Evolutionary conservation across 2,329 filamentous ascomycete species (phyloP).

Genomic region (Grosmannia serpens): DNA sequence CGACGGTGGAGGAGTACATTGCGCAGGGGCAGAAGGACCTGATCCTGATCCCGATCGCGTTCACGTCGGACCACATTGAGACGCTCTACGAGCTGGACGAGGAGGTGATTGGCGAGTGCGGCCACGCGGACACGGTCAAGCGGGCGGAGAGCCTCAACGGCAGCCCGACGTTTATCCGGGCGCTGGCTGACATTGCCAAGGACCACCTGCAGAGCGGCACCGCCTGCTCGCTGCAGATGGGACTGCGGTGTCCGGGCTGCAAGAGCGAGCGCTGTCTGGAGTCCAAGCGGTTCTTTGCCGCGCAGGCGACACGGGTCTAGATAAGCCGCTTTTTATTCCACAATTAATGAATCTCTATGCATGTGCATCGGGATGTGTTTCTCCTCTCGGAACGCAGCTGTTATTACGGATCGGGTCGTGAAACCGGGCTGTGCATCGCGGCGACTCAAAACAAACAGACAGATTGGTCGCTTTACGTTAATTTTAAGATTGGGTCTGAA

Average conservation of each 20-base stretch:
- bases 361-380: not conserved
- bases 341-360: too few relatives aligned
- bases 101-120: conserved; percentile 85
- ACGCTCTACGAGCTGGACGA: conserved; percentile 89
- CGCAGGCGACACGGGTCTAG: conserved; percentile 10
- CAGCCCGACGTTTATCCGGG: conserved; percentile 79
- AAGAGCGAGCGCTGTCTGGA: conserved; percentile 79
- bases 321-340: too few relatives aligned
- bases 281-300: conserved; percentile 56
- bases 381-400: too few relatives aligned
- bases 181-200: conserved; percentile 77
- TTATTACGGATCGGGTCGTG: too few relatives aligned
- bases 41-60: conserved; percentile 86
- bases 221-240: conserved; percentile 72
- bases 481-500: too few relatives aligned
- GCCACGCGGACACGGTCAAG: conserved; percentile 69
- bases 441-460: too few relatives aligned
- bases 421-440: too few relatives aligned
- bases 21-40: conserved; percentile 86
- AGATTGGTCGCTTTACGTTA: too few relatives aligned
- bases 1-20: conserved; percentile 80
- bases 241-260: conserved; percentile 83
- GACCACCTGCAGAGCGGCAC: conserved; percentile 60
- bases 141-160: conserved; percentile 88
- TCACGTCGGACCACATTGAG: conserved; percentile 98